Evolutionary conservation across 2,329 filamentous ascomycete species (phyloP), one percentile per base, ranked within the genome.

Genomic region (Ceratocystis huliohia): DNA sequence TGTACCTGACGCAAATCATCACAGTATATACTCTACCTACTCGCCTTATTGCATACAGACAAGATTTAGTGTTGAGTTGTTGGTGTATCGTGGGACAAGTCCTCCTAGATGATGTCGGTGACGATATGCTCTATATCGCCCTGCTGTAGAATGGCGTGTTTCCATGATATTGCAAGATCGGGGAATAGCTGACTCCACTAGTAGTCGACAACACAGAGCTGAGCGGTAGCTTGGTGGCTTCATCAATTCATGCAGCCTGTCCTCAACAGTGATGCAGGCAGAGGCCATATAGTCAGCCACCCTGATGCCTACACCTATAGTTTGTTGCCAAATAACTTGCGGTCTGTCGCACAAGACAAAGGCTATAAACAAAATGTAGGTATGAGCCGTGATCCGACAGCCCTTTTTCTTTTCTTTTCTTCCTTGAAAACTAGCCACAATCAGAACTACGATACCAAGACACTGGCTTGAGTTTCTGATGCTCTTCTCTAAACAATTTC

Each of bases 331-430:
- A 59, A 37, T 59, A 59, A 20, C 13, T 15, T 33, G 6, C 25
- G 6, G 13, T 59, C 56, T 59, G 56, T 59, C 56, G 56, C 22
- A 59, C 56, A 59, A 59, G 28, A n/a, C 22, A 20, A 59, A 59
- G 28, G 4, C 4, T 30, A 37, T n/a, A 17, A 59, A 59, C 30
- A 59, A 59, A 59, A 59, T 59, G 22, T 33, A 59, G 28, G 3
- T 8, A 20, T 30, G 15, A n/a, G 5, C 28, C 30, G 28, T 59
- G 30, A 22, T 8, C 13, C 25, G 17, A 8, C 17, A n/a, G 25
- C 17, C 15, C 10, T 41, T 41, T 41, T 41, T 15, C 37, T 30
- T 59, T 37, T 6, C 15, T 22, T n/a, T 59, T 37, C 28, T 33
- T 59, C 28, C 10, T 33, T 53, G 48, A 10, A 53, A 10, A 25